Conservation (phyloP, 2,329 filamentous ascomycete species). For the Leptoxyphium fumago region DNA sequence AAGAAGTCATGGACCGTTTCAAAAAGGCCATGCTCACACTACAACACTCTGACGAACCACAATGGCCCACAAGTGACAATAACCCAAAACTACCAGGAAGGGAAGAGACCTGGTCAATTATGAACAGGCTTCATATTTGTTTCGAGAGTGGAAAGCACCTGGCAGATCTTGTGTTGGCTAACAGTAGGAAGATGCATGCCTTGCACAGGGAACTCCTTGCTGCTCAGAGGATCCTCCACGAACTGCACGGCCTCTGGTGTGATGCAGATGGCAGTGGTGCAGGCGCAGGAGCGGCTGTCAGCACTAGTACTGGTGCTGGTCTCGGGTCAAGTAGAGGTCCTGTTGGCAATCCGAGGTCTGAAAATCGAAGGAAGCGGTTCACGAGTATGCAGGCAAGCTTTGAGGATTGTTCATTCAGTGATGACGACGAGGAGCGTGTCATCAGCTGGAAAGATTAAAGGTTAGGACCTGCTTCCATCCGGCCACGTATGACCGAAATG, state of each 20-base stretch:
- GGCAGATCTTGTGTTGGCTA: not conserved
- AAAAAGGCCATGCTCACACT: constrained; percentile 3
- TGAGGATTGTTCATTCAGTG: not conserved
- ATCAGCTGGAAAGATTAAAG: too few relatives aligned
- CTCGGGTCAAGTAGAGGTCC: too few relatives aligned
- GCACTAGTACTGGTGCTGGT: too few relatives aligned
- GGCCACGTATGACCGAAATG: too few relatives aligned
- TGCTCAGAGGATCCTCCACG: not conserved
- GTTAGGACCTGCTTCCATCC: too few relatives aligned
- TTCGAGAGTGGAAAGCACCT: not conserved
- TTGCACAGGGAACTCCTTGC: not conserved
- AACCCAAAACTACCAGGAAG: constrained; percentile 1
- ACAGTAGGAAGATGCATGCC: not conserved
- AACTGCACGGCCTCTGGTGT: not conserved
- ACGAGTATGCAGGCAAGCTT: not conserved
- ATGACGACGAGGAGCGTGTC: not conserved
- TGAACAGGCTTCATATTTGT: constrained; percentile 5
- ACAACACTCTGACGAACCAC: constrained; percentile 4
- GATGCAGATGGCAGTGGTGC: not conserved
- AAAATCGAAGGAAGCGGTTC: not conserved
- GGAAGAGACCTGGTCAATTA: constrained; percentile 4
- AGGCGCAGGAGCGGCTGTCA: too few relatives aligned
- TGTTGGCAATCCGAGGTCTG: too few relatives aligned
- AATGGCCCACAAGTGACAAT: not conserved
- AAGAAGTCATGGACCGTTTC: constrained; percentile 1